phyloP scores from a whole-genome alignment of 2,329 filamentous ascomycete species.

The Chaetomium globosum region DNA sequence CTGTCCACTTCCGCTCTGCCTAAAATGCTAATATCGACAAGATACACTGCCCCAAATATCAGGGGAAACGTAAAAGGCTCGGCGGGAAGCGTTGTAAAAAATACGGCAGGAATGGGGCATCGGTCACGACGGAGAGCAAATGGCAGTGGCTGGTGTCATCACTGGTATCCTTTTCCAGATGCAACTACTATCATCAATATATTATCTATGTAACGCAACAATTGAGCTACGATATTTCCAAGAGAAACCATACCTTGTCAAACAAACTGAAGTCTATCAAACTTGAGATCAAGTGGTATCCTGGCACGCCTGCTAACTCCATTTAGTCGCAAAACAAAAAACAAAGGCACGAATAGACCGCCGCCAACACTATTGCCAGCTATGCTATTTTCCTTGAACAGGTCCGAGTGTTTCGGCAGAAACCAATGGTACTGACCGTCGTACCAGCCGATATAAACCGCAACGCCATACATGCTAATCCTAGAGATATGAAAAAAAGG shows the following conservation, averaged over 20 bases:
- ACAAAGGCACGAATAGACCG: not conserved
- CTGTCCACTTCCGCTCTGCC: not conserved
- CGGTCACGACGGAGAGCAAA: not conserved
- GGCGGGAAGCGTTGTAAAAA: not conserved
- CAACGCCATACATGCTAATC: conserved; percentile 13
- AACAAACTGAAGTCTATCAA: not conserved
- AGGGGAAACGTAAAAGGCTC: not conserved
- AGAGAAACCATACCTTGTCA: not conserved
- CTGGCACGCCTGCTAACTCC: not conserved
- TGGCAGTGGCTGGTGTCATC: not conserved
- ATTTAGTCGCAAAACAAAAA: not conserved
- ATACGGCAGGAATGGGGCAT: no score
- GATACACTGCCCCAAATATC: not conserved
- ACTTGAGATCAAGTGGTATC: not conserved
- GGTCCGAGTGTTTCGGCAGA: not conserved
- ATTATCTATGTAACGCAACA: not conserved
- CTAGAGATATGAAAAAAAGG: not conserved
- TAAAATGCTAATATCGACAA: not conserved
- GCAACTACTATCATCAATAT: not conserved
- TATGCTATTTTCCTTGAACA: not conserved
- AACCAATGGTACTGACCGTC: not conserved
- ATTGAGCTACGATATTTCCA: not conserved
- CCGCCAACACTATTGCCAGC: not conserved
- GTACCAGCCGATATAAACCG: not conserved
- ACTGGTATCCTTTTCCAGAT: not conserved